A percentile compares a stretch with the other conserved stretches of the same genome.
Conservation (phyloP, 805 yeast genomes). For the Suhomyces sp. region DNA sequence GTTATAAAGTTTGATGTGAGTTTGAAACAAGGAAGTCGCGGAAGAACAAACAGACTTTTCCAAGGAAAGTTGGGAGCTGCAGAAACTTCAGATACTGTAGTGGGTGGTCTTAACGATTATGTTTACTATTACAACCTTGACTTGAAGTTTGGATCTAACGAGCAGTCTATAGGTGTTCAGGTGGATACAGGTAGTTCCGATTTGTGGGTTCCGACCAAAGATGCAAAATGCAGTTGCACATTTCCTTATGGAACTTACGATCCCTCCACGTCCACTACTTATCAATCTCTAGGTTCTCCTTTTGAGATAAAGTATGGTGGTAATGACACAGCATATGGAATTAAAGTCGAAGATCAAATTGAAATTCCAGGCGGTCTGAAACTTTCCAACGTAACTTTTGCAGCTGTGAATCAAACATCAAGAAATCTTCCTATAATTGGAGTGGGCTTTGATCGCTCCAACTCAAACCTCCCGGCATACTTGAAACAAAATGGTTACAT, state of each 20-base stretch:
- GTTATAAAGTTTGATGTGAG: neutral
- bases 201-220: conserved; percentile 8
- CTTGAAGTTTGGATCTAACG: neutral
- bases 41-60: neutral
- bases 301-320: conserved; percentile 4
- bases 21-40: neutral
- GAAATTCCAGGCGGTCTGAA: conserved; percentile 2
- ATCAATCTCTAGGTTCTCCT: neutral
- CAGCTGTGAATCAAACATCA: conserved; percentile 5
- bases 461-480: neutral
- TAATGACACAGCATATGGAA: conserved; percentile 6
- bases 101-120: neutral
- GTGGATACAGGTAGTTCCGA: conserved; percentile 10
- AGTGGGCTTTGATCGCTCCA: neutral
- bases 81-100: neutral
- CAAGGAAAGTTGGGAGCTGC: neutral
- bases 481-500: conserved; percentile 1
- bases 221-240: neutral
- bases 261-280: conserved; percentile 4
- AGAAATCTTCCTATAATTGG: neutral
- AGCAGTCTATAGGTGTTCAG: neutral
- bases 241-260: conserved; percentile 5
- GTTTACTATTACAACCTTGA: neutral
- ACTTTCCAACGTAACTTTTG: conserved; percentile 6
- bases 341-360: conserved; percentile 7